Conservation (phyloP, 768 basidiomycete genomes). For the Sporobolomyces pararoseus region DNA sequence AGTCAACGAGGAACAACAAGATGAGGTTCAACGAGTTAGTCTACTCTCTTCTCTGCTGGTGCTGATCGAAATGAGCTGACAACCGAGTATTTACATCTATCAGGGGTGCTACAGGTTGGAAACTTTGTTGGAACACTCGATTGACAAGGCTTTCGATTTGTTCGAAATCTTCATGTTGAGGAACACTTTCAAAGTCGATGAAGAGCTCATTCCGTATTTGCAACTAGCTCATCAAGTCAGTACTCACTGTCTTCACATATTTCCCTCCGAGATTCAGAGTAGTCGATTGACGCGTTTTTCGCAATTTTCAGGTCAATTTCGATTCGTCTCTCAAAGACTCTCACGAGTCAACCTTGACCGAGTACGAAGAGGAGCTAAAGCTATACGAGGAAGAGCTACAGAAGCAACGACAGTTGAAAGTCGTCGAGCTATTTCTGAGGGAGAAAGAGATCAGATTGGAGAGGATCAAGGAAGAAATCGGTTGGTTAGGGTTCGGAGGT, state of each 20-base stretch:
- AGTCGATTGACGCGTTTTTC: too few species aligned
- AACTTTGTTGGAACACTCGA: slow-evolving; percentile 42
- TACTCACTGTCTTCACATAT: background rate
- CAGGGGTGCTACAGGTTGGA: slow-evolving; percentile 44
- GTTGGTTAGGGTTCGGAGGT: slow-evolving; percentile 25
- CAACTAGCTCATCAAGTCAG: slow-evolving; percentile 40
- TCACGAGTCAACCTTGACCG: slow-evolving; percentile 27
- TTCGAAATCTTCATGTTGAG: slow-evolving; percentile 44
- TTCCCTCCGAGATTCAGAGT: too few species aligned
- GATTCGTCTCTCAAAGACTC: slow-evolving; percentile 24
- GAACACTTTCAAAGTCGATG: slow-evolving; percentile 40
- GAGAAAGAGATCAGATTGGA: slow-evolving; percentile 13
- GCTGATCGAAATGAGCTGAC: background rate
- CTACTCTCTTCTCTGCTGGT: background rate
- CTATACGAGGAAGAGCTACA: slow-evolving; percentile 40
- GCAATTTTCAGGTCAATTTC: slow-evolving; percentile 5
- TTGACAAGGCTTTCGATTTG: slow-evolving; percentile 45
- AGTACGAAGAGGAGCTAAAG: slow-evolving; percentile 39
- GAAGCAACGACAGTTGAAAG: slow-evolving; percentile 34
- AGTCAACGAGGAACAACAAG: slow-evolving; percentile 17
- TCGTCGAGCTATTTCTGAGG: slow-evolving; percentile 37
- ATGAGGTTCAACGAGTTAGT: slow-evolving; percentile 37
- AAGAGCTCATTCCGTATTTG: slow-evolving; percentile 40
- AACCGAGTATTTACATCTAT: too few species aligned
- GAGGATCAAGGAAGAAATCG: slow-evolving; percentile 25